phyloP scores from a whole-genome alignment of 345 rosid genomes.

The Litchi chinensis region DNA sequence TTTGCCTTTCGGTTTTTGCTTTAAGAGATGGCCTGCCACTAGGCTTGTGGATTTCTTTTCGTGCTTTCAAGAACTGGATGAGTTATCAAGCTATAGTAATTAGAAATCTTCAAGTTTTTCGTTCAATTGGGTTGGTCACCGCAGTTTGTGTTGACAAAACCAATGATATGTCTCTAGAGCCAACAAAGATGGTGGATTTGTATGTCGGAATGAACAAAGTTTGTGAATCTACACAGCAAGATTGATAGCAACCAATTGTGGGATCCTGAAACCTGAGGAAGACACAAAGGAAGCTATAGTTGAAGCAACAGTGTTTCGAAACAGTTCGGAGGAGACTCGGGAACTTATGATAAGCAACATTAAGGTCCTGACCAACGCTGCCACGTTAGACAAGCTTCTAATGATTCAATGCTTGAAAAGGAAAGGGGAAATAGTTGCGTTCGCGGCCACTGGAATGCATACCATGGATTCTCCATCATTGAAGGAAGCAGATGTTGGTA shows the following conservation, averaged over 20 bases:
- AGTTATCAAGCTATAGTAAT: not conserved
- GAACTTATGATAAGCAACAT: not conserved
- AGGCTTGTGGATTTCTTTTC: not conserved
- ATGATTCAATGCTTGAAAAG: slow-evolving; percentile 7
- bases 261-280: not conserved
- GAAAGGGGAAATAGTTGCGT: not conserved
- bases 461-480: slow-evolving; percentile 11
- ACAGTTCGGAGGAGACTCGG: not conserved
- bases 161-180: not conserved
- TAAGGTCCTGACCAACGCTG: not conserved
- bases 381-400: slow-evolving; percentile 8
- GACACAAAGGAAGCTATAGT: not conserved
- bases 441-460: not conserved
- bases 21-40: slow-evolving; percentile 5
- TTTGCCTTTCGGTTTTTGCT: not conserved
- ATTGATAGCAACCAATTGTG: not conserved
- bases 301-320: slow-evolving; percentile 2
- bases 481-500: slow-evolving; percentile 10
- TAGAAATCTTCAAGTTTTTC: not conserved
- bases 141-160: not conserved
- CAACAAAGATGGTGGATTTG: not conserved
- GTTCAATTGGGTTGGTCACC: not conserved
- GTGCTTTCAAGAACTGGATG: not conserved
- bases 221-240: not conserved
- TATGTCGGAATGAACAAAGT: not conserved